Conservation (phyloP, 352 stramenopile species). For the Phytophthora fragariae region DNA sequence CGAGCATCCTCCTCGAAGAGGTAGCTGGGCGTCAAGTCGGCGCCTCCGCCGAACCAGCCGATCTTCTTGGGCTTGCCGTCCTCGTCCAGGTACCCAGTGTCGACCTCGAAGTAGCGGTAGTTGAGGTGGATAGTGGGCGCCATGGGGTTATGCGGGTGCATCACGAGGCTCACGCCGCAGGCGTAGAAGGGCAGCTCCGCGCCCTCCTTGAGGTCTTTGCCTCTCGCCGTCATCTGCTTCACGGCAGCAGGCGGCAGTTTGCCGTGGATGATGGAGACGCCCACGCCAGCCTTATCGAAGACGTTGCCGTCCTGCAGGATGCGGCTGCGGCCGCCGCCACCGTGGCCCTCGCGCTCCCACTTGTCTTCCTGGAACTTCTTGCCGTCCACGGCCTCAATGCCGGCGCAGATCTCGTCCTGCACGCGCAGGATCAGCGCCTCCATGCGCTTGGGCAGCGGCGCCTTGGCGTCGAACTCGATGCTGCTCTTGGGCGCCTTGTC, state of each 20-base stretch:
- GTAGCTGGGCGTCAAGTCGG: constrained; percentile 98
- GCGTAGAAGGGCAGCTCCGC: constrained; percentile 96
- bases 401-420: constrained; percentile 87
- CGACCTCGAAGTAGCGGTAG: constrained; percentile 98
- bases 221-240: constrained; percentile 83
- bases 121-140: constrained; percentile 98
- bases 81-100: constrained; percentile 77
- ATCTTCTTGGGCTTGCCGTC: constrained; percentile 83
- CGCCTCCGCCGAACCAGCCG: constrained; percentile 96
- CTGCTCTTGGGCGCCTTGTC: constrained; percentile 68
- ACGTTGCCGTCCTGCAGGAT: constrained; percentile 95
- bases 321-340: constrained; percentile 94
- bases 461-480: constrained; percentile 79
- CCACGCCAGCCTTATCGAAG: constrained; percentile 98
- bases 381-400: constrained; percentile 93
- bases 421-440: constrained; percentile 83
- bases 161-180: constrained; percentile 96
- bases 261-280: constrained; percentile 98
- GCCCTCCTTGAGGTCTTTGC: constrained; percentile 76
- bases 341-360: constrained; percentile 95
- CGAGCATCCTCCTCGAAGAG: constrained; percentile 96
- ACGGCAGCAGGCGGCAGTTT: constrained; percentile 90
- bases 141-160: constrained; percentile 95
- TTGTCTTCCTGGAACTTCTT: constrained; percentile 95
- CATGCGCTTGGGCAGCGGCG: constrained; percentile 80